phyloP scores from a whole-genome alignment of 2,329 filamentous ascomycete genomes.

The Waltergamsia citrina region DNA sequence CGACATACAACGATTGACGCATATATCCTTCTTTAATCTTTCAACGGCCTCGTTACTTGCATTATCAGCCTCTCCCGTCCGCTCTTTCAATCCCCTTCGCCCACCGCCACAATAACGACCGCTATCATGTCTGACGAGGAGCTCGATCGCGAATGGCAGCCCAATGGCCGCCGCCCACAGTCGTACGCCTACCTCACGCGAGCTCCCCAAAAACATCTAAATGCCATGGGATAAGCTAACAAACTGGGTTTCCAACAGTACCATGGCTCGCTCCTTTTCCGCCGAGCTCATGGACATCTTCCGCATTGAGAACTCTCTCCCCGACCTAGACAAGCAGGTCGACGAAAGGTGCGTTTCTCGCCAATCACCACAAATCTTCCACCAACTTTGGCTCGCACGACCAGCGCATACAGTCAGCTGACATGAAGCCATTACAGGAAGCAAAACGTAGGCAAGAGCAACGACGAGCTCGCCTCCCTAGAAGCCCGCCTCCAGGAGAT shows the following conservation, averaged over 20 bases:
- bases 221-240: constrained; percentile 3
- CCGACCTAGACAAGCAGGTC: constrained; percentile 65
- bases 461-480: constrained; percentile 74
- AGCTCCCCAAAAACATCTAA: neutral
- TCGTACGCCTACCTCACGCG: constrained; percentile 54
- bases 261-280: constrained; percentile 80
- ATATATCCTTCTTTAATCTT: no score
- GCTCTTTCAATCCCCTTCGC: no score
- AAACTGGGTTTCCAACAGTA: constrained; percentile 30
- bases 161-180: constrained; percentile 67
- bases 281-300: constrained; percentile 82
- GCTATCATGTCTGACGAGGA: constrained; percentile 51
- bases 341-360: constrained; percentile 64
- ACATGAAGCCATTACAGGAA: constrained; percentile 46
- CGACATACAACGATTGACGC: no score
- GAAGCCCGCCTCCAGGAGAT: constrained; percentile 78
- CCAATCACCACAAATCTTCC: constrained; percentile 2
- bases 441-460: constrained; percentile 64
- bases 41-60: no score
- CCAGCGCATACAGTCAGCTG: neutral
- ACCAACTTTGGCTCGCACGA: neutral
- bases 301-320: constrained; percentile 70
- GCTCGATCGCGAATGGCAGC: constrained; percentile 71
- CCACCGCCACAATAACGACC: no score
- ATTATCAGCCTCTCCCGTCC: no score